Conservation (phyloP, 345 rosid genomes). For the Capsella bursapastoris region DNA sequence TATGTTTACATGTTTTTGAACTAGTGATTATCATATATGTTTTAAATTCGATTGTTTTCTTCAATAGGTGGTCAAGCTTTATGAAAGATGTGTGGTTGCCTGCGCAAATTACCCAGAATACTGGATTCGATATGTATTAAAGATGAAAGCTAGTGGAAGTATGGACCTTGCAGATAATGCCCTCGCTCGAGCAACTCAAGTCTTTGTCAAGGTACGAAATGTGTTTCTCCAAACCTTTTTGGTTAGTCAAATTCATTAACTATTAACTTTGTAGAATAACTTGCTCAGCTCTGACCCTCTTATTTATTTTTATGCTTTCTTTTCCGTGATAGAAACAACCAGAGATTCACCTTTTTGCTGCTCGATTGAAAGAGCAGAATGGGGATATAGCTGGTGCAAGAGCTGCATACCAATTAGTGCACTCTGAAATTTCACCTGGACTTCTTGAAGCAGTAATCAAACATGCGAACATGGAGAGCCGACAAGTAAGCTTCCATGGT, state of each 20-base stretch:
- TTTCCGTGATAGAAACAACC: slow-evolving; percentile 74
- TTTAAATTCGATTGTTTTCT: slow-evolving; percentile 36
- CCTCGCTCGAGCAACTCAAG: slow-evolving; percentile 90
- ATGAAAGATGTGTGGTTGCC: slow-evolving; percentile 94
- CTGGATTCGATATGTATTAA: slow-evolving; percentile 85
- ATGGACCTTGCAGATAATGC: slow-evolving; percentile 91
- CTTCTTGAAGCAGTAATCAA: slow-evolving; percentile 92
- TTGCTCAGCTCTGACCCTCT: not conserved
- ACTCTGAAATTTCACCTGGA: slow-evolving; percentile 89
- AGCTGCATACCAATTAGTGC: slow-evolving; percentile 87
- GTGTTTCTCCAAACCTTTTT: slow-evolving; percentile 7
- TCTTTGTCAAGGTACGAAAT: slow-evolving; percentile 86
- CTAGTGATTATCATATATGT: slow-evolving; percentile 4
- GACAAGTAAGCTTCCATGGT: slow-evolving; percentile 61
- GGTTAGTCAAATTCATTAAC: not conserved
- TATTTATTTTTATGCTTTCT: slow-evolving; percentile 28
- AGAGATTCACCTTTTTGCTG: slow-evolving; percentile 91
- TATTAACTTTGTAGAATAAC: not conserved
- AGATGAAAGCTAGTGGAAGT: slow-evolving; percentile 81
- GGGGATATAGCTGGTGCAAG: slow-evolving; percentile 84
- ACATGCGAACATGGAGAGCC: slow-evolving; percentile 96
- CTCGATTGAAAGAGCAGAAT: slow-evolving; percentile 85
- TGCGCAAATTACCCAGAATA: slow-evolving; percentile 96
- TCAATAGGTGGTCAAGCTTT: slow-evolving; percentile 83
- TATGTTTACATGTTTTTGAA: slow-evolving; percentile 36